phyloP scores from a whole-genome alignment of 208 protist species.

The Trypanosoma conorhini region DNA sequence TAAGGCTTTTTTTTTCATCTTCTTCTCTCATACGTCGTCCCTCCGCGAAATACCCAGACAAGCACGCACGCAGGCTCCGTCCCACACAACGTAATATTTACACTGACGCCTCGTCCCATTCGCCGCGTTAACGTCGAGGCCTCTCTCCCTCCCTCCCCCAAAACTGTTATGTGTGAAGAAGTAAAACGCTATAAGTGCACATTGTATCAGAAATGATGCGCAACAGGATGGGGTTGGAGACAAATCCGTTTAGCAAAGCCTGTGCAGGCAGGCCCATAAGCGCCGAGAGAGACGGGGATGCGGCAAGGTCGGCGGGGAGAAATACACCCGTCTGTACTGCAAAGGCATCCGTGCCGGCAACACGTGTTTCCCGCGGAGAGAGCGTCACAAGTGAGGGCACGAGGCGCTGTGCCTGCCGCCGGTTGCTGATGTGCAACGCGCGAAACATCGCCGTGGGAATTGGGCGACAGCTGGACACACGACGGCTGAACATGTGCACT shows the following conservation, averaged over 20 bases:
- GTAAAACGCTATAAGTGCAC: conserved; percentile 91
- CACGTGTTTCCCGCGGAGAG: conserved; percentile 40
- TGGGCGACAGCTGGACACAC: conserved; percentile 68
- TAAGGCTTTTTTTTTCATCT: neutral
- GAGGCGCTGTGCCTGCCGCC: conserved; percentile 73
- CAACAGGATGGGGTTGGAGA: conserved; percentile 64
- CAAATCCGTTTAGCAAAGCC: conserved; percentile 46
- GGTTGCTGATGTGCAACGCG: conserved; percentile 69
- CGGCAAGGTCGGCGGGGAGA: conserved; percentile 38
- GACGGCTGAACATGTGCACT: conserved; percentile 71
- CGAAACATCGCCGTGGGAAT: conserved; percentile 82
- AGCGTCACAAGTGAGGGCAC: conserved; percentile 70
- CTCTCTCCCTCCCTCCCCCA: neutral
- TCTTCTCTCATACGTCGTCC: neutral
- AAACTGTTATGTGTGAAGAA: conserved; percentile 25
- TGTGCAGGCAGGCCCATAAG: conserved; percentile 57
- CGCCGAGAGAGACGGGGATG: conserved; percentile 44
- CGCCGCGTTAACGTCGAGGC: neutral
- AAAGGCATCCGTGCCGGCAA: conserved; percentile 30
- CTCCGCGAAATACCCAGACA: neutral
- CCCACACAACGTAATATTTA: neutral
- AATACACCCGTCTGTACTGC: conserved; percentile 33
- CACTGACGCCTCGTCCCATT: neutral
- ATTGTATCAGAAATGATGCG: conserved; percentile 91
- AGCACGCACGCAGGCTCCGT: neutral